A percentile compares a stretch with the other conserved stretches of the same genome.
These are phyloP conservation scores for Physcomitrium patens DNA, from an alignment of 225 moss, liverwort and hornwort species.

Conservation along the genomic window DNA sequence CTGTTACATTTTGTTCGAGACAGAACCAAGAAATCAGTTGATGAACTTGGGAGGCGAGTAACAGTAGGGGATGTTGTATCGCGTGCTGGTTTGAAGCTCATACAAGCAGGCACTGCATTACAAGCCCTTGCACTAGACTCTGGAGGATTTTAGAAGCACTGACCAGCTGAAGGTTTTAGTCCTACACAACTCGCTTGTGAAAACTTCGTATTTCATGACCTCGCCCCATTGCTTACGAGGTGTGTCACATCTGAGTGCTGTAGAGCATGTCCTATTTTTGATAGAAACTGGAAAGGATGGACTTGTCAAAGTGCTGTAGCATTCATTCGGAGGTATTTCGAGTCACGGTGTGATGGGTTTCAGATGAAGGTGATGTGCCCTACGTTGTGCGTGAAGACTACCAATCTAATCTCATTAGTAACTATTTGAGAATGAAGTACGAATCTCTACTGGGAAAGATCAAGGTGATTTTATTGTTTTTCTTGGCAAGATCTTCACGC, in stretches of 20 bases:
- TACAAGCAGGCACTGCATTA: conserved; percentile 51
- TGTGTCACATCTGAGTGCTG: conserved; percentile 15
- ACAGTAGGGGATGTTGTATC: conserved; percentile 96
- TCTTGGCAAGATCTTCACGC: background rate
- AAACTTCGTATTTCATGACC: conserved; percentile 4
- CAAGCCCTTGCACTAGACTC: conserved; percentile 94
- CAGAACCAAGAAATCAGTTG: conserved; percentile 92
- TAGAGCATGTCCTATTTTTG: background rate
- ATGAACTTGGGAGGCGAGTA: conserved; percentile 93
- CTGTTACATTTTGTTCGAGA: conserved; percentile 90
- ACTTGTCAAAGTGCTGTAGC: conserved; percentile 12
- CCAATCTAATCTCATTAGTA: conserved; percentile 70
- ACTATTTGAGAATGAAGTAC: conserved; percentile 85
- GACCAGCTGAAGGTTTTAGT: background rate
- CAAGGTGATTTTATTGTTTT: conserved; percentile 56
- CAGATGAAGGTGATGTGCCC: conserved; percentile 98
- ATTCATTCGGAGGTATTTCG: conserved; percentile 12
- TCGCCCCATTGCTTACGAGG: background rate
- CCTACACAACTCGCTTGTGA: background rate
- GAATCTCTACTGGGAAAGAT: conserved; percentile 83
- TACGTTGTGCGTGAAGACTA: conserved; percentile 91
- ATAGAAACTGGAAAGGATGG: conserved; percentile 18
- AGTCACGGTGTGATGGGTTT: conserved; percentile 61
- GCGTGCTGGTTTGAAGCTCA: conserved; percentile 66
- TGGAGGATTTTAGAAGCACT: conserved; percentile 91